Conservation (phyloP, 2,329 filamentous ascomycete genomes). For the Phoma herbarum region DNA sequence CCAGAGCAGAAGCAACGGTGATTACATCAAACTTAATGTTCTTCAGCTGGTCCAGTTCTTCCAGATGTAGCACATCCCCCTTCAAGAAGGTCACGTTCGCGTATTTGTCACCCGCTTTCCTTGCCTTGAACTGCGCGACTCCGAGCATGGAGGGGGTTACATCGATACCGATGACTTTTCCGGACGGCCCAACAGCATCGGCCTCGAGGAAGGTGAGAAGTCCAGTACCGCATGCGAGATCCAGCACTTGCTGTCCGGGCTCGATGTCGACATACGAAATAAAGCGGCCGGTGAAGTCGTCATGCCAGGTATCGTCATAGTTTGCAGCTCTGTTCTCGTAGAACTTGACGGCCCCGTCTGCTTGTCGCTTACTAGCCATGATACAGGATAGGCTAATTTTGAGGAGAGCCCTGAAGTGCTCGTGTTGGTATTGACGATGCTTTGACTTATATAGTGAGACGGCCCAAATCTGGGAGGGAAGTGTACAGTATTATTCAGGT, state of each 20-base stretch:
- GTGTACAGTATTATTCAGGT: neutral
- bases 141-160: constrained; percentile 54
- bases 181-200: constrained; percentile 50
- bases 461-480: constrained; percentile 1
- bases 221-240: constrained; percentile 58
- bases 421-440: neutral
- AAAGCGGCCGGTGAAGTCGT: constrained; percentile 52
- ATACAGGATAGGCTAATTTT: no score
- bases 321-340: constrained; percentile 48
- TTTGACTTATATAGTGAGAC: neutral
- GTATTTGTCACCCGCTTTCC: constrained; percentile 36
- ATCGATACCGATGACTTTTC: constrained; percentile 54
- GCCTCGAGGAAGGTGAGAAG: constrained; percentile 53
- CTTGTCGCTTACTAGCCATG: constrained; percentile 31
- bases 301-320: constrained; percentile 56
- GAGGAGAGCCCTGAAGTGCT: neutral
- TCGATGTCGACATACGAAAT: constrained; percentile 41
- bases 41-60: constrained; percentile 34
- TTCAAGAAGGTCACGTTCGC: constrained; percentile 47
- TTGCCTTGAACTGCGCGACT: constrained; percentile 46
- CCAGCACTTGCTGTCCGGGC: constrained; percentile 54
- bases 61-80: constrained; percentile 51
- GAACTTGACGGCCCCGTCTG: constrained; percentile 42
- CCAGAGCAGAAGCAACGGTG: constrained; percentile 53
- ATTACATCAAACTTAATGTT: constrained; percentile 47